These are phyloP conservation scores for Saxispiralis lemnorum DNA, from an alignment of 495 filamentous ascomycete species.

Conservation along the genomic window DNA sequence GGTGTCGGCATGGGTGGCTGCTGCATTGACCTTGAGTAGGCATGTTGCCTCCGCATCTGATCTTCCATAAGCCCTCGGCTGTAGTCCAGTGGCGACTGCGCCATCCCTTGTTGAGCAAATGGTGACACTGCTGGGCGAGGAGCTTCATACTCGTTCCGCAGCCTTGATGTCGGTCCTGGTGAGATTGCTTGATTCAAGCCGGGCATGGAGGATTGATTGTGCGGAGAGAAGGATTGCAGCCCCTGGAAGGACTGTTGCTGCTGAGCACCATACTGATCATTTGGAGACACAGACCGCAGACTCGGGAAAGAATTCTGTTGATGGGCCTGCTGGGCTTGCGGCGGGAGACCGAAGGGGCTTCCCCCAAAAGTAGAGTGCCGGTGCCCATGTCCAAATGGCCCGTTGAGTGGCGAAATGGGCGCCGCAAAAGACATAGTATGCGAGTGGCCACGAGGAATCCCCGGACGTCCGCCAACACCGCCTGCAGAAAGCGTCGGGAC, in stretches of 20 bases:
- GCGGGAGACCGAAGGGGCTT: slow-evolving; percentile 17
- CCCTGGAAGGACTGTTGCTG: background rate
- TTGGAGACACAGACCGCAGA: background rate
- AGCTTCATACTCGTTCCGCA: slow-evolving; percentile 2
- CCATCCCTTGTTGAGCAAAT: slow-evolving; percentile 8
- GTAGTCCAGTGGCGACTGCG: slow-evolving; percentile 11
- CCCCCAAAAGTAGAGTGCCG: slow-evolving; percentile 22
- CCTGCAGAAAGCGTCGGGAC: slow-evolving; percentile 46
- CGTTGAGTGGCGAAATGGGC: slow-evolving; percentile 17
- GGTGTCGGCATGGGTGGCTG: slow-evolving; percentile 7
- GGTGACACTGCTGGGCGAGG: slow-evolving; percentile 10
- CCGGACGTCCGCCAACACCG: slow-evolving; percentile 21
- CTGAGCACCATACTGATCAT: too few species aligned
- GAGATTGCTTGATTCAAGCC: slow-evolving; percentile 4
- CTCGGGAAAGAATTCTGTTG: slow-evolving; percentile 1
- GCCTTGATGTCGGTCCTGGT: slow-evolving; percentile 3
- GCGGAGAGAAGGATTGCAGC: slow-evolving; percentile 9
- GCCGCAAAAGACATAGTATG: slow-evolving; percentile 24
- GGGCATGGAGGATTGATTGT: slow-evolving; percentile 17
- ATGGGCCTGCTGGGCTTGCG: background rate
- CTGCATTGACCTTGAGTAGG: slow-evolving; percentile 24
- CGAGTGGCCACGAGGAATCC: slow-evolving; percentile 21
- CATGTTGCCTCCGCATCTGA: slow-evolving; percentile 5
- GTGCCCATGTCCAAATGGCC: slow-evolving; percentile 23
- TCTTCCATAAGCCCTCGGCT: slow-evolving; percentile 4